Conservation (phyloP, 108 stramenopile species). For the Skeletonema potamos region DNA sequence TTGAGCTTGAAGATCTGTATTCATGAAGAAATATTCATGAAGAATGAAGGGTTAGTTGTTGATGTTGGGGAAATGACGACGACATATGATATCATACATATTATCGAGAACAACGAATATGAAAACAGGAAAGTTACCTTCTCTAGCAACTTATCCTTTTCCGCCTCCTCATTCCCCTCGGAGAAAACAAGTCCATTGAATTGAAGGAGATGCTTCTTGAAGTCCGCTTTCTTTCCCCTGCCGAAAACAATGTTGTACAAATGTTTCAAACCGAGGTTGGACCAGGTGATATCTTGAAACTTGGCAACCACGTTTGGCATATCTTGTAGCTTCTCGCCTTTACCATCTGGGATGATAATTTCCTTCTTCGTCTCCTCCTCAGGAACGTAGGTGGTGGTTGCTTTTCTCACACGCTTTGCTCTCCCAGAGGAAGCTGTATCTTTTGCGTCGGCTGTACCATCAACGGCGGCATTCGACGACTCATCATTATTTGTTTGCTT, state of each 20-base stretch:
- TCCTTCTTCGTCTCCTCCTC: conserved; percentile 8
- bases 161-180: conserved; percentile 36
- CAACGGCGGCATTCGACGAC: background rate
- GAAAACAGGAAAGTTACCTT: conserved; percentile 5
- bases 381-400: conserved; percentile 11
- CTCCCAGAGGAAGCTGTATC: conserved; percentile 6
- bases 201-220: conserved; percentile 38
- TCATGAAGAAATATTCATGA: background rate
- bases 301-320: conserved; percentile 39
- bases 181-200: conserved; percentile 42
- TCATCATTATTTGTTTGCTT: background rate
- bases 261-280: conserved; percentile 22
- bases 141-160: conserved; percentile 14
- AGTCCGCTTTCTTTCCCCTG: conserved; percentile 37
- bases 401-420: conserved; percentile 21
- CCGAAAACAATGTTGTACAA: conserved; percentile 33
- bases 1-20: conserved; percentile 34
- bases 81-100: background rate
- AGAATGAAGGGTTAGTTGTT: background rate
- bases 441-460: background rate
- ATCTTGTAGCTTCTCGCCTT: conserved; percentile 34
- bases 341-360: conserved; percentile 22
- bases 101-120: background rate
- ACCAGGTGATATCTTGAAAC: conserved; percentile 34
- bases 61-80: background rate